Evolutionary conservation across 2,329 filamentous ascomycete species (phyloP).

Genomic region (Aureobasidium zeae): DNA sequence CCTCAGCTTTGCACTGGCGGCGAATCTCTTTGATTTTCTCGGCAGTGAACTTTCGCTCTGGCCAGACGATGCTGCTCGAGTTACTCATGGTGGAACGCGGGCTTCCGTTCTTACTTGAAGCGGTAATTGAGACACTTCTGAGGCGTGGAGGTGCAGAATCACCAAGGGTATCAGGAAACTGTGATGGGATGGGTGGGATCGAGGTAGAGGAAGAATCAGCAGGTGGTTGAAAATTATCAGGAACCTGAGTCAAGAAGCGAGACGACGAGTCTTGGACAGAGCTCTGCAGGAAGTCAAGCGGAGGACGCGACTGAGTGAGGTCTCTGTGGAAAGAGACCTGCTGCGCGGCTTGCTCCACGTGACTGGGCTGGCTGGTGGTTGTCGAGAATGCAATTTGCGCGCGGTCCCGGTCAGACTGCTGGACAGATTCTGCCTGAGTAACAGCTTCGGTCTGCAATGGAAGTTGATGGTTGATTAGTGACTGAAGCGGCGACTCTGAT

Average conservation of each 20-base stretch:
- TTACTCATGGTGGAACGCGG: background rate
- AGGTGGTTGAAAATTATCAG: background rate
- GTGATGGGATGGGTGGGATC: constrained; percentile 21
- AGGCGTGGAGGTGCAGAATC: constrained; percentile 22
- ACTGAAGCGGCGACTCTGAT: background rate
- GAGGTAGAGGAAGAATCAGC: constrained; percentile 18
- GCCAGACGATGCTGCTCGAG: background rate
- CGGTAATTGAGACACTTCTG: constrained; percentile 2
- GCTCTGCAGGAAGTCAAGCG: background rate
- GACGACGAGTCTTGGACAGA: background rate
- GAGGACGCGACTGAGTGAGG: constrained; percentile 3
- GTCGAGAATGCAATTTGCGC: too few species aligned
- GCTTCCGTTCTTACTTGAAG: too few species aligned
- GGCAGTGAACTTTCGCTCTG: background rate
- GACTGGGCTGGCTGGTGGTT: background rate
- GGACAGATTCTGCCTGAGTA: background rate
- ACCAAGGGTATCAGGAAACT: constrained; percentile 20
- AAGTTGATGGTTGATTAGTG: background rate
- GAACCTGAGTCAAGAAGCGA: background rate
- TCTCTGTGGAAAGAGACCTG: constrained; percentile 12
- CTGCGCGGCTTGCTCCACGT: constrained; percentile 10
- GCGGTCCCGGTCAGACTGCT: background rate
- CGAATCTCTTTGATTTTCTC: too few species aligned
- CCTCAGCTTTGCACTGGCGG: too few species aligned
- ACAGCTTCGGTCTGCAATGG: background rate